Evolutionary conservation across 108 stramenopile species (phyloP), one percentile per base, ranked within the genome.

Genomic region (Nitzschia sp.): DNA sequence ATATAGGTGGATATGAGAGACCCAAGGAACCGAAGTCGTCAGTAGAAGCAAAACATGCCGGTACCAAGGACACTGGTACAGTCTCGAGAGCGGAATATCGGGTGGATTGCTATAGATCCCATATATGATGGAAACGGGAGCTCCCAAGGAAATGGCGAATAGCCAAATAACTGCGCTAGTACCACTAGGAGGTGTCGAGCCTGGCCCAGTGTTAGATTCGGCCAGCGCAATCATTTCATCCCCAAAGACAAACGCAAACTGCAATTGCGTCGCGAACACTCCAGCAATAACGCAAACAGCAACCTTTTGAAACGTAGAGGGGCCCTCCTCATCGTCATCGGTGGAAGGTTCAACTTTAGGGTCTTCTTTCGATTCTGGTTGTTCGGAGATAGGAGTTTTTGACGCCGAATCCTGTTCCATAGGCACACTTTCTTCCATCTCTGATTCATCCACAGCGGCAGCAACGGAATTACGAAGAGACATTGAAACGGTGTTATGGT

Each of bases 191-290:
- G 56, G 70, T 48, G 70, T 61, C 0, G 59, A 60, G 15, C 70
- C 70, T 30, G 70, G 70, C 0, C 56, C 58, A 24, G 42, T 6
- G 1, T 13, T 19, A 13, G 24, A 34, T 46, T 58, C 55, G 2
- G 70, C 59, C 17, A 51, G n/a, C 17, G 36, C 59, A n/a, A 59
- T 53, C 57, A 71, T 59, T 24, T 61, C 59, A 27, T 60, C 17
- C 4, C 70, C 70, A 61, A 71, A 71, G 29, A 71, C 47, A 61
- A 71, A 71, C 3, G 70, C 70, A 61, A 71, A 71, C 51, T 71
- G 70, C 5, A 71, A 32, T 34, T 59, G 48, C 11, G 59, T 25
- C 8, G 70, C 59, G 25, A 58, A 60, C 2, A 71, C 35, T 3
- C 59, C 70, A 23, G 70, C 58, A 30, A 48, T 48, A n/a, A 71